Evolutionary conservation across 306 rosid species (phyloP).

Genomic region (Gillenia trifoliata): DNA sequence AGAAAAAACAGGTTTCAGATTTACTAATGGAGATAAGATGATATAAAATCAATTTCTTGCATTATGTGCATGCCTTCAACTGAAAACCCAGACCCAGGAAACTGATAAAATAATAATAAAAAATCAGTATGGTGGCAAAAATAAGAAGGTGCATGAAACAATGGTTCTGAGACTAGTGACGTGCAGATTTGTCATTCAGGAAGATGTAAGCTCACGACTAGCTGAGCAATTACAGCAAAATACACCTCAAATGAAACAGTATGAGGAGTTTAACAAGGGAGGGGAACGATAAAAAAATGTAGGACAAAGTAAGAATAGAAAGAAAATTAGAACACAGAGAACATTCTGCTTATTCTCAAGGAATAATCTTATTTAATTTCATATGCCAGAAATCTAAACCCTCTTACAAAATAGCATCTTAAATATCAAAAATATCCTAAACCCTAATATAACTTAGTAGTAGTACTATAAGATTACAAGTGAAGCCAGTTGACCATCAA

Average conservation of each 20-base stretch:
- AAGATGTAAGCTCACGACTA: background rate
- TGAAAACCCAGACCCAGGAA: background rate
- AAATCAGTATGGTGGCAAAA: background rate
- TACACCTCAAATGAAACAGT: background rate
- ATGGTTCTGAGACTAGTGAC: background rate
- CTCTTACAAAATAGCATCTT: background rate
- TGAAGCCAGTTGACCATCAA: background rate
- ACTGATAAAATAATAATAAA: background rate
- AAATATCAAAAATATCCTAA: background rate
- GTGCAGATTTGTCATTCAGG: background rate
- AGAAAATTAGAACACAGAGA: background rate
- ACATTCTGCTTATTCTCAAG: background rate
- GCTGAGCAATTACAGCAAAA: background rate
- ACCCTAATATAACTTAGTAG: background rate
- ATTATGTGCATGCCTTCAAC: conserved; percentile 1
- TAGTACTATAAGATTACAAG: background rate
- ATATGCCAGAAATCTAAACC: background rate
- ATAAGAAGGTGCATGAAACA: background rate
- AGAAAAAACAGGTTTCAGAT: background rate
- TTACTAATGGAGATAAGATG: background rate
- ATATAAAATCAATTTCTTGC: background rate
- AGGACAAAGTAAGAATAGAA: background rate
- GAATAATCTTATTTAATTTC: background rate
- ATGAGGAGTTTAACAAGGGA: background rate
- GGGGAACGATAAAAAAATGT: background rate